These are phyloP conservation scores for Paralagenidium karlingii DNA, from an alignment of 352 stramenopile species.

Conservation along the genomic window DNA sequence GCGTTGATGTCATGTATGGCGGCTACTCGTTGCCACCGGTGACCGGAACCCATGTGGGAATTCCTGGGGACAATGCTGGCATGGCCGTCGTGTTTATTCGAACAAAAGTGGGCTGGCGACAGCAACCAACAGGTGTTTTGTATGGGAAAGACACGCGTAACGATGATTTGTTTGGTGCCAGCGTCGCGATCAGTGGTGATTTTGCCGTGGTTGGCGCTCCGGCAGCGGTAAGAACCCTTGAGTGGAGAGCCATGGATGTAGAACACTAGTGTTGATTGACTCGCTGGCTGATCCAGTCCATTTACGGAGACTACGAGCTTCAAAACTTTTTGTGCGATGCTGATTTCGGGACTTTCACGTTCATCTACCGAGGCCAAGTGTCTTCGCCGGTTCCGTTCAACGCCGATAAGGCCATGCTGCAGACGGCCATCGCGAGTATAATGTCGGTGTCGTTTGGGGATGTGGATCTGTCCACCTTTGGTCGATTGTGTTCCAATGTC, in stretches of 20 bases:
- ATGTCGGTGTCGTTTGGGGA: conserved; percentile 40
- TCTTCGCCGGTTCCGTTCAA: conserved; percentile 52
- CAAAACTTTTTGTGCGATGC: conserved; percentile 66
- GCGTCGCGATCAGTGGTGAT: conserved; percentile 43
- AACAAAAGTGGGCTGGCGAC: conserved; percentile 58
- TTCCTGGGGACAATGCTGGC: conserved; percentile 41
- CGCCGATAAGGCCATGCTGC: conserved; percentile 27
- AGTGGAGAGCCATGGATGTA: too few relatives aligned
- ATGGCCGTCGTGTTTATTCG: conserved; percentile 55
- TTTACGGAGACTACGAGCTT: conserved; percentile 61
- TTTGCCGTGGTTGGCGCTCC: conserved; percentile 49
- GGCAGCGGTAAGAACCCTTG: conserved; percentile 11
- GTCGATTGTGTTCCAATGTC: conserved; percentile 21
- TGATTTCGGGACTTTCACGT: conserved; percentile 45
- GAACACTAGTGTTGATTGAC: too few relatives aligned
- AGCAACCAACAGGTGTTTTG: too few relatives aligned
- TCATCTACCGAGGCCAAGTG: conserved; percentile 40
- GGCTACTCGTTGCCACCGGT: conserved; percentile 24
- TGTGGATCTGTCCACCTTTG: conserved; percentile 47
- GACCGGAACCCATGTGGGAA: conserved; percentile 28
- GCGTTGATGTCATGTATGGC: conserved; percentile 29
- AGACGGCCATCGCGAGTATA: conserved; percentile 29
- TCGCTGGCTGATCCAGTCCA: too few relatives aligned
- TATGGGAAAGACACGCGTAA: conserved; percentile 40
- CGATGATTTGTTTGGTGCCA: conserved; percentile 62